Evolutionary conservation across 1,284 basidiomycete genomes (phyloP).

Genomic region (Ceratobasidium sp.): DNA sequence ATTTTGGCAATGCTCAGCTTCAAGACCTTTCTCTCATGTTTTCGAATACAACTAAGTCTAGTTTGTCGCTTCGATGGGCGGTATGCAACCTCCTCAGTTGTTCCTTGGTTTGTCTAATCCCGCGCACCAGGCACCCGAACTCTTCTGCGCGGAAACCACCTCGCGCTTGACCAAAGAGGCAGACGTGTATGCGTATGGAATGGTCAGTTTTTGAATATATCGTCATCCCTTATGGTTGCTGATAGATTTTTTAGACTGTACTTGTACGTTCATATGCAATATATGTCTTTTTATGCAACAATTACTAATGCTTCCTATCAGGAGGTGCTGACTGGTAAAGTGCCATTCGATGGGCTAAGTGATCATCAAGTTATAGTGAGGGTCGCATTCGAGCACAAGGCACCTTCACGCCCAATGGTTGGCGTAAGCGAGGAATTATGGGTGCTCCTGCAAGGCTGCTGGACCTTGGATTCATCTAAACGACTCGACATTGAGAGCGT

Average conservation of each 20-base stretch:
- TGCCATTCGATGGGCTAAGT: constrained; percentile 45
- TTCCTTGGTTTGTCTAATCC: no score
- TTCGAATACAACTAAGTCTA: not conserved
- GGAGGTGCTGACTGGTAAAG: constrained; percentile 51
- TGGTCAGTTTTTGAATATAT: not conserved
- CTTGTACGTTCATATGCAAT: constrained; percentile 35
- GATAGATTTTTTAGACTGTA: not conserved
- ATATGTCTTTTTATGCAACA: constrained; percentile 48
- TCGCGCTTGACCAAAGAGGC: not conserved
- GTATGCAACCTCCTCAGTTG: not conserved
- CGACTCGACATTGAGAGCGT: no score
- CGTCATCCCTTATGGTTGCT: not conserved
- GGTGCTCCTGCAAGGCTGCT: no score
- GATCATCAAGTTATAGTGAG: not conserved
- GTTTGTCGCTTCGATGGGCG: not conserved
- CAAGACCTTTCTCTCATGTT: not conserved
- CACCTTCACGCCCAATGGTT: no score
- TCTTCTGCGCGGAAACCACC: not conserved
- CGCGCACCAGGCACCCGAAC: not conserved
- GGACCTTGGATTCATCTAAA: no score
- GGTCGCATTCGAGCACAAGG: no score
- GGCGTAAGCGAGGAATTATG: no score
- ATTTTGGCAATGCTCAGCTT: constrained; percentile 1
- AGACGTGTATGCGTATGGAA: not conserved
- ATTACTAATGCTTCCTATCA: constrained; percentile 45